Evolutionary conservation across 192 early-diverging fungal genomes (phyloP), one percentile per base, ranked within the genome.

Genomic region (Chytriomyces hyalinus): DNA sequence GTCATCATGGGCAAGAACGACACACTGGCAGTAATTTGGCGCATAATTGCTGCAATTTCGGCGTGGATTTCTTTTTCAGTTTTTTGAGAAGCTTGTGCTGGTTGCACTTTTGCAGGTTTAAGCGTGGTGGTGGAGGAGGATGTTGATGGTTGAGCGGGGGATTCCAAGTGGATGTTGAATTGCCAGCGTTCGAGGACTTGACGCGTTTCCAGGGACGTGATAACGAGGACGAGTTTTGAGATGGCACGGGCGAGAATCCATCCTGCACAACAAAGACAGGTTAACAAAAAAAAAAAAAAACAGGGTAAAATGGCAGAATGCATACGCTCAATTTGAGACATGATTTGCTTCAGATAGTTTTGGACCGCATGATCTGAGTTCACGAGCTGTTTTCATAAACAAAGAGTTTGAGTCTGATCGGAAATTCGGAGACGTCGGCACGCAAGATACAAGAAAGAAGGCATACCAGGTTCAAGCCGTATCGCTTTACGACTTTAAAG

Each of bases 131-230:
- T 36, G 48, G 10, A 45, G 11, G 66, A n/a, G 43, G 66, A 17
- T 11, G 67, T 62, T 36, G 20, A 24, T 50, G 61, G 8, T 2
- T 57, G 13, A 24, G 26, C 43, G 17, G 51, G 22, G 22, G 51
- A 82, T 24, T 89, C 87, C n/a, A 93, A 76, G 36, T 92, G 85
- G 48, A 97, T 88, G 83, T 97, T 93, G 82, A 98, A 98, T 75
- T 97, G 93, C 97, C 96, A 97, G 57, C 95, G 90, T 82, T 97
- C 96, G 4, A 97, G 65, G 9, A 92, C 92, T 71, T 96, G 91
- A 3, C 92, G 84, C 1, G 93, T 93, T 26, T 95, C 93, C 62
- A 90, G 89, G n/a, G 92, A 91, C 67, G 92, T 92, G 46, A 98
- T 91, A 0, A 93, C 94, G 63, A 98, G 78, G 7, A 98, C 94